Evolutionary conservation across 257 asterid genomes (phyloP), one percentile per base, ranked within the genome.

Genomic region (Salvia hispanica): DNA sequence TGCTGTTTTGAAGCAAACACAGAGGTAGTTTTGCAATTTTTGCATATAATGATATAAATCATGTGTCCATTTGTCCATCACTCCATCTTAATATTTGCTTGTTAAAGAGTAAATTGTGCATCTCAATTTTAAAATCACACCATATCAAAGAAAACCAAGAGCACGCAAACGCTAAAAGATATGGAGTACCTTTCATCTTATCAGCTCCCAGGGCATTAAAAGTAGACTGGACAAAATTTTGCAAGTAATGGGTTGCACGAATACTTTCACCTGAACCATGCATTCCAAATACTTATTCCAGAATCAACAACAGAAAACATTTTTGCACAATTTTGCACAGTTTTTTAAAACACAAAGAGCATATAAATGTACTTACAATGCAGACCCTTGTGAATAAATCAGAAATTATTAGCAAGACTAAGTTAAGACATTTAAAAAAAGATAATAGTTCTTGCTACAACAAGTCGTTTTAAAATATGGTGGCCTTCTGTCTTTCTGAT

Each of bases 161-260:
- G n/a, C 39, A 13, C 11, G 60, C n/a, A 68, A 59, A 71, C 39
- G 56, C n/a, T 21, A 25, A 66, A 64, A 68, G 53, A 58, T 66
- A 44, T 73, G 31, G 31, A 25, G 31, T 25, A 88, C 99, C 99
- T 78, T 83, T 82, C 60, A 90, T 87, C 72, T 78, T 93, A 53
- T 88, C 89, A 53, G 84, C 85, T 75, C 92, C 97, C 59, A 90
- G 96, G 60, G 99, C 99, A 82, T 86, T 80, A 63, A 93, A 88
- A 11, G 99, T 79, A 54, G 99, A 54, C 72, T 93, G 96, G 64
- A 93, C 96, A 80, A 93, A 93, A 67, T 88, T 93, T 79, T 90
- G 74, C 85, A 93, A 81, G 83, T 93, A 93, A 75, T 88, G 86
- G 61, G 89, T 79, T 93, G 95, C 82, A 62, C 76, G 71, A 93